Evolutionary conservation across 2,329 filamentous ascomycete genomes (phyloP), one percentile per base, ranked within the genome.

Genomic region (Apiospora malaysiana): DNA sequence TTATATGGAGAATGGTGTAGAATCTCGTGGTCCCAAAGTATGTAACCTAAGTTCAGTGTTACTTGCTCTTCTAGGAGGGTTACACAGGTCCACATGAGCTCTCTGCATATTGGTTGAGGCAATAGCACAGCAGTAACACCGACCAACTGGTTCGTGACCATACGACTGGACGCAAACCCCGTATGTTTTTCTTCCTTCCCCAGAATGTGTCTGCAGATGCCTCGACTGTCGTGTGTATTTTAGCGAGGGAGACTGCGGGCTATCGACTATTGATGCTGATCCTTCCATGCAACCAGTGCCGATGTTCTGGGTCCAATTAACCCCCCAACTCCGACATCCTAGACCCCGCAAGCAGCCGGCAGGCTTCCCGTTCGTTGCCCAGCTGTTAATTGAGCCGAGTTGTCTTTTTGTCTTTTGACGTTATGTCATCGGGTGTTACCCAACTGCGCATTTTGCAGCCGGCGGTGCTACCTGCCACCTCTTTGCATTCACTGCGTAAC

Each of bases 321-420:
- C 18, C 27, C 27, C 51, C 56, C 56, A 63, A 63, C 56, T 63
- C 56, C 56, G 56, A 63, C 56, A 63, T 21, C 56, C 56, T 40
- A 14, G 56, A 63, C 56, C 56, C 56, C 56, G 56, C 56, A 63
- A 18, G 25, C 14, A 18, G 25, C 14, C 45, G 16, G 51, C 6
- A 37, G 16, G 32, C 32, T n/a, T 32, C 40, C 32, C 8, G 37
- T 40, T 45, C 40, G 12, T 42, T 9, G 42, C 56, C 32, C 32
- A 9, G 18, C 25, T 37, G 1, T 18, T 37, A 5, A 21, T 59
- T 59, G 51, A 37, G 32, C 51, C 32, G 18, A 27, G 10, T 59
- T 27, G 37, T n/a, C 32, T 32, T n/a, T 8, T 59, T 27, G 37
- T n/a, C 32, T 32, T n/a, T 8, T 40, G 16, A 4, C 16, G 27